Conservation (phyloP, 495 filamentous ascomycete genomes). For the Penicillium cinerascens region DNA sequence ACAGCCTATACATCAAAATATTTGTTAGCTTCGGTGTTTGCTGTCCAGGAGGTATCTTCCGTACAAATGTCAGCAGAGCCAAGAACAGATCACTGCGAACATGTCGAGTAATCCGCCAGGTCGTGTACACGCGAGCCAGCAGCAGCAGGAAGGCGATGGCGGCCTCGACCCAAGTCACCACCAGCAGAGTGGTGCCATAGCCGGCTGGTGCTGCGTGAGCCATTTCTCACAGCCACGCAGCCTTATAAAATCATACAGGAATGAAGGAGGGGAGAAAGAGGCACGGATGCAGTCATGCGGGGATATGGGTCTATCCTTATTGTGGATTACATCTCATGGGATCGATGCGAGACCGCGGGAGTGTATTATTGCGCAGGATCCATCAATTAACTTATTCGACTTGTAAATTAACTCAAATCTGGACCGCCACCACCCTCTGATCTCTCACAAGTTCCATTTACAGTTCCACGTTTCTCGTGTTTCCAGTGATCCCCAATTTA, state of each 20-base stretch:
- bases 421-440: too few relatives aligned
- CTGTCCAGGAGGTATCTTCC: not conserved
- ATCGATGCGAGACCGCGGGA: too few relatives aligned
- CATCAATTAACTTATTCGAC: too few relatives aligned
- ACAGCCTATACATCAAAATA: not conserved
- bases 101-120: conserved; percentile 16
- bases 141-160: conserved; percentile 5
- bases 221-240: not conserved
- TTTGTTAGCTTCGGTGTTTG: too few relatives aligned
- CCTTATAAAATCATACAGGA: not conserved
- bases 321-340: too few relatives aligned
- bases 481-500: not conserved
- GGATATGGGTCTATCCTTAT: too few relatives aligned
- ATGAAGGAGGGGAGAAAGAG: not conserved
- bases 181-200: conserved; percentile 9
- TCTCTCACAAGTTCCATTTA: too few relatives aligned
- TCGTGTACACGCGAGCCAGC: conserved; percentile 10
- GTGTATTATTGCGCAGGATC: too few relatives aligned
- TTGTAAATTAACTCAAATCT: too few relatives aligned
- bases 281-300: not conserved
- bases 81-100: conserved; percentile 9
- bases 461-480: too few relatives aligned
- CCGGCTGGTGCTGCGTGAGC: not conserved
- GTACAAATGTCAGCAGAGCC: conserved; percentile 13
- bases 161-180: conserved; percentile 7